These are phyloP conservation scores for Taxillus chinensis DNA, from an alignment of 164 flowering plant genomes.

Conservation along the genomic window DNA sequence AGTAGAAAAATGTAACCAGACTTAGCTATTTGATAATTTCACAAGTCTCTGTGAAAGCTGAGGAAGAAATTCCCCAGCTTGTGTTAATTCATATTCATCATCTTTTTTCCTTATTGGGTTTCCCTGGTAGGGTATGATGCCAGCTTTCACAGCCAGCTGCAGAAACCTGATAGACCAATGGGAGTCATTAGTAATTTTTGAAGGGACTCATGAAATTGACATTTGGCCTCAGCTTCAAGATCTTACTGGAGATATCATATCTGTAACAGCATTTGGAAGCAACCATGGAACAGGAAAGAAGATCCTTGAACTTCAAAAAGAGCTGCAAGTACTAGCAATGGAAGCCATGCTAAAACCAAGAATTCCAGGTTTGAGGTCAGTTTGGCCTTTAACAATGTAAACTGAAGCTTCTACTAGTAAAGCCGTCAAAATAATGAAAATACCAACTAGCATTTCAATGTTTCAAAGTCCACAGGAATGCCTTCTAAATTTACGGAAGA, in stretches of 20 bases:
- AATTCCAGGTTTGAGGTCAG: background rate
- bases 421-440: background rate
- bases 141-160: constrained; percentile 1
- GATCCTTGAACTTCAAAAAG: constrained; percentile 2
- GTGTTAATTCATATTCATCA: too few relatives aligned
- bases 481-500: too few relatives aligned
- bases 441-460: background rate
- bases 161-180: background rate
- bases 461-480: background rate
- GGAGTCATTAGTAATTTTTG: background rate
- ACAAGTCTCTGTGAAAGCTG: too few relatives aligned
- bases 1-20: too few relatives aligned
- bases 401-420: background rate
- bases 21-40: too few relatives aligned
- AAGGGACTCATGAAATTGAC: background rate
- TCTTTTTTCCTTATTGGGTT: background rate
- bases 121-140: background rate
- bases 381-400: background rate
- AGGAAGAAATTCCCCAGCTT: too few relatives aligned
- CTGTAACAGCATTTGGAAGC: constrained; percentile 1
- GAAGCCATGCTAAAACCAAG: background rate
- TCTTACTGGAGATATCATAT: constrained; percentile 1
- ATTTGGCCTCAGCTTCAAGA: background rate
- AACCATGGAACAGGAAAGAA: constrained; percentile 3
- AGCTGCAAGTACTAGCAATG: background rate